A percentile compares a stretch with the other conserved stretches of the same genome.
Evolutionary conservation across 73 alveolate genomes (phyloP).

Genomic region (Paramecium sexaurelia): DNA sequence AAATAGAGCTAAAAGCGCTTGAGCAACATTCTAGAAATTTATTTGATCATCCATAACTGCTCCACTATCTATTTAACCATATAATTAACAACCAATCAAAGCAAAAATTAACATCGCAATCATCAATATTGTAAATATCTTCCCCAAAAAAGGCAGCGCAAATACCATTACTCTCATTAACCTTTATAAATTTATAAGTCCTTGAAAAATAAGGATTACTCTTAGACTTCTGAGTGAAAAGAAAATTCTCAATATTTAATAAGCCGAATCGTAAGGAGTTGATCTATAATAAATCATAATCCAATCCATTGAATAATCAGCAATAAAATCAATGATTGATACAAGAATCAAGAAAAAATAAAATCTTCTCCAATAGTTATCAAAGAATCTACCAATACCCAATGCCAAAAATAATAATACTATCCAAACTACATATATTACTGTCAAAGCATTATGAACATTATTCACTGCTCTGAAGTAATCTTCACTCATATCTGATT

Average conservation of each 20-base stretch:
- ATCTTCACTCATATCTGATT: background rate
- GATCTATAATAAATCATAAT: background rate
- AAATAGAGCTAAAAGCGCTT: background rate
- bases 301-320: conserved; percentile 26
- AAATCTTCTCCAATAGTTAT: conserved; percentile 52
- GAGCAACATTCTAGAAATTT: background rate
- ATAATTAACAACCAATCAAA: conserved; percentile 14
- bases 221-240: conserved; percentile 14
- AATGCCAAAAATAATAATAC: background rate
- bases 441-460: background rate
- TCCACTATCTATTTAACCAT: conserved; percentile 46
- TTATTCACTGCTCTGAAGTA: background rate
- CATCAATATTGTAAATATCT: background rate
- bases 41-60: conserved; percentile 23
- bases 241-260: background rate
- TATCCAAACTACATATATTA: background rate
- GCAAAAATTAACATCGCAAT: background rate
- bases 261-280: background rate
- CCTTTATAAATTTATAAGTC: conserved; percentile 10
- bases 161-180: conserved; percentile 49
- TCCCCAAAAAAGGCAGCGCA: conserved; percentile 24
- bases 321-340: background rate
- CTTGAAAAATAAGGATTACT: conserved; percentile 1
- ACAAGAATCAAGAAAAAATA: background rate
- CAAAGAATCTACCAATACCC: conserved; percentile 25